Percentiles rank a stretch among this genome's conserved stretches.
Conservation (phyloP, 192 early-diverging fungal species). For the Paraglomus occultum region DNA sequence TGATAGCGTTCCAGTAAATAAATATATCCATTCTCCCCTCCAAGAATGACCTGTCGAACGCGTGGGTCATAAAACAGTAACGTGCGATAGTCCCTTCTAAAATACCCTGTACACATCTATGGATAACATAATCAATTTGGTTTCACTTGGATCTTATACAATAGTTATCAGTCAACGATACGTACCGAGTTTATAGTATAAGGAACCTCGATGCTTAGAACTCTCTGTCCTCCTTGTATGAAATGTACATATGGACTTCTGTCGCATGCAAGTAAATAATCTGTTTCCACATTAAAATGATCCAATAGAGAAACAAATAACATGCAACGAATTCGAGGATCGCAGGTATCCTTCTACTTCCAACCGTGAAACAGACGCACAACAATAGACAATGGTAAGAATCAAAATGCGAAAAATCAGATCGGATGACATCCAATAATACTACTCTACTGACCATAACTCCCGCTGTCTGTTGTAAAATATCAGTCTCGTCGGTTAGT, state of each 20-base stretch:
- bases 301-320: conserved; percentile 32
- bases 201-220: conserved; percentile 28
- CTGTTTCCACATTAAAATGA: conserved; percentile 28
- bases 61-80: not conserved
- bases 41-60: conserved; percentile 33
- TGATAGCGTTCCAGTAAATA: conserved; percentile 37
- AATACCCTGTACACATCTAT: conserved; percentile 39
- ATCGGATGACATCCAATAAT: not conserved
- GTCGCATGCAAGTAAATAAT: conserved; percentile 37
- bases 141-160: not conserved
- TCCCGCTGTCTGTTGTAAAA: not conserved
- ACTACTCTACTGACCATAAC: not conserved
- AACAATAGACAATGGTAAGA: not conserved
- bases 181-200: conserved; percentile 34
- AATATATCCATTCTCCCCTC: conserved; percentile 33
- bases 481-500: conserved; percentile 34
- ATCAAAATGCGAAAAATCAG: not conserved
- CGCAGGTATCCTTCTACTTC: not conserved
- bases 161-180: not conserved
- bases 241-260: conserved; percentile 36
- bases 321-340: conserved; percentile 30
- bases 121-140: not conserved
- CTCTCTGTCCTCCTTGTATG: conserved; percentile 34
- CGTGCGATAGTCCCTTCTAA: conserved; percentile 12
- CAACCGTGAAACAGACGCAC: too few relatives aligned